Base-by-base conservation (phyloP, 345 rosid species). In the Angophora floribunda region DNA sequence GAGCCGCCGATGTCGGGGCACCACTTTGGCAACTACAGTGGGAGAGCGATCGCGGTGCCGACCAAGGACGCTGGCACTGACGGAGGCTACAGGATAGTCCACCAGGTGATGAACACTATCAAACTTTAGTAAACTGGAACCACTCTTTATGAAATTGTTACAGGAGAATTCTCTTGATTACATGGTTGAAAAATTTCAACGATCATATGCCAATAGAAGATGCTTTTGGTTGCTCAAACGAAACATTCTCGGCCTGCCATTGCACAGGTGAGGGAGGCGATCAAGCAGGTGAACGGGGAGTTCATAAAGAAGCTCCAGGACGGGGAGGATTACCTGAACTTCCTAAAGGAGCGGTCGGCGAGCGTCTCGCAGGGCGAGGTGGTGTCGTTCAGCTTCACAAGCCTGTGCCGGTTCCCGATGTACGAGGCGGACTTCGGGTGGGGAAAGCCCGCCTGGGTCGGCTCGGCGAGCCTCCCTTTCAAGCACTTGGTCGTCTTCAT, bases 341-440 rank as follows among this genome's bases (percentile, higher is more conserved):
- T 13, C 9, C 16, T 91, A 4, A 89, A 55, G 57, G 89, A 61
- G 24, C 86, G 45, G 6, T 5, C 47, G 17, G 89, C 86, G 26
- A 86, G 67, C 1, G 7, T 88, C 79, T 61, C 47, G 6, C 85
- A 63, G 63, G 91, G 91, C 26, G 92, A 88, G 80, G 52, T 84
- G 85, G 85, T 87, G 59, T 78, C 88, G 65, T 67, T 87, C 30
- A 51, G 22, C 57, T 90, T 89, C 63, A 61, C 93, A 11, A 94
- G 96, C 65, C 87, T 94, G 92, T 93, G 95, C 78, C 80, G 86
- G 65, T 91, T 92, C 86, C 93, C 91, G 22, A 51, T 91, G 30
- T 93, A 92, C 21, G 93, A 93, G 86, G 92, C 92, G 12, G 94
- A 94, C 55, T 93, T 94, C 52, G 93, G 94, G 9, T 92, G 94